Base-by-base conservation (phyloP, 352 stramenopile species). In the Thalassiosira ordinaria region DNA sequence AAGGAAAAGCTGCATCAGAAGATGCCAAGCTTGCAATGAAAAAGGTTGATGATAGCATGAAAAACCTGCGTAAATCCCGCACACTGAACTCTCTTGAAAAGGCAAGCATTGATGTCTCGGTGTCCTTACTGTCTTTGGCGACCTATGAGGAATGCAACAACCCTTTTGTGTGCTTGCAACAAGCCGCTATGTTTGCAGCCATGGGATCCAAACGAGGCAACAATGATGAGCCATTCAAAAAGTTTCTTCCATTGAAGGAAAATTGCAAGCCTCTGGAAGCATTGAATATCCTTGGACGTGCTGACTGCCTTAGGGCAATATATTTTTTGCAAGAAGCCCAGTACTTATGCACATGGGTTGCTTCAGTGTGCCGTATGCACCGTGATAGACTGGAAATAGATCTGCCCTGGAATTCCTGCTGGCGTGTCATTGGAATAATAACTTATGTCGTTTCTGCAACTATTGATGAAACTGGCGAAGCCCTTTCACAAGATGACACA, bases 111-210 rank as follows among this genome's bases (percentile, higher is more conserved):
- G 69, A 90, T 71, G 75, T 92, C 29, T 67, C 89, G n/a, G 64
- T 78, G n/a, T 73, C 74, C 11, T 77, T 94, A 49, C 68, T 94
- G 29, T 67, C 83, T 49, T 35, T 94, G 22, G 80, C 85, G 20
- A 49, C 68, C 13, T 39, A 75, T 53, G 65, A 85, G 29, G 57
- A 82, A 44, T 94, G 89, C 31, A 52, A 78, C 24, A 90, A 94
- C 76, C 87, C 87, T 35, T 93, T 94, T 55, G 44, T 86, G 60
- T 90, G 85, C 55, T 53, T 94, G 44, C 80, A 91, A 53, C 87
- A 94, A 73, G 89, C 89, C 52, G 84, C 86, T n/a, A 88, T 89
- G 26, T 94, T 91, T 89, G 87, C 89, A 46, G 75, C 73, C 63
- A 77, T 92, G 69, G 84, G 74, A 37, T 68, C 74, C 11, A 94